Percentiles rank a stretch among this genome's conserved stretches.
These are phyloP conservation scores for Fusarium phyllophilum DNA, from an alignment of 2,329 filamentous ascomycete genomes.

Conservation along the genomic window DNA sequence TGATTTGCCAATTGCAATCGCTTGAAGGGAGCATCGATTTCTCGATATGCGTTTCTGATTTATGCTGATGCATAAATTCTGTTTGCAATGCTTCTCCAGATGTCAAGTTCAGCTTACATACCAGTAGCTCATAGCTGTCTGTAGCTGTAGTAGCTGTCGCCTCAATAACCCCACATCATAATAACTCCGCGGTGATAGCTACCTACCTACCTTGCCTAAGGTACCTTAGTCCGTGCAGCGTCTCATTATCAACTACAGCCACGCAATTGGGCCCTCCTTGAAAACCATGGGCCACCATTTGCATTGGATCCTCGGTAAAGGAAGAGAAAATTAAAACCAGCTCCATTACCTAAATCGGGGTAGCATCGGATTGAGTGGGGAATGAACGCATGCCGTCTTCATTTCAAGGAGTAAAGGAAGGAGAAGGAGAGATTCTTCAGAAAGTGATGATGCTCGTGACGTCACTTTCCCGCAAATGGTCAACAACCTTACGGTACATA, in stretches of 20 bases:
- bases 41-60: neutral
- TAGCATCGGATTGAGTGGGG: conserved; percentile 12
- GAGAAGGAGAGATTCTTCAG: neutral
- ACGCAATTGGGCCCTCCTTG: conserved; percentile 12
- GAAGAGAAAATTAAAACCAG: neutral
- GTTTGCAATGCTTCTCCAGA: neutral
- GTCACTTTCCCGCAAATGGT: conserved; percentile 33
- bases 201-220: no score
- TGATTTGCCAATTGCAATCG: neutral
- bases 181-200: neutral
- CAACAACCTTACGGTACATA: neutral
- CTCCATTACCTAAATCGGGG: conserved; percentile 15
- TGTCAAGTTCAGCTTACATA: neutral
- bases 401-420: conserved; percentile 19
- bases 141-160: neutral
- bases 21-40: neutral
- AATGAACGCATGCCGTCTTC: conserved; percentile 19
- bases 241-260: conserved; percentile 9
- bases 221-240: neutral
- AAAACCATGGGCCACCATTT: conserved; percentile 2
- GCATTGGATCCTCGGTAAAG: conserved; percentile 19
- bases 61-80: neutral
- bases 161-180: conserved; percentile 1
- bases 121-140: neutral
- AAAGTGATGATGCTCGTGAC: conserved; percentile 36